Conservation (phyloP, 1,284 basidiomycete species). For the Pyrrhoderma noxium region DNA sequence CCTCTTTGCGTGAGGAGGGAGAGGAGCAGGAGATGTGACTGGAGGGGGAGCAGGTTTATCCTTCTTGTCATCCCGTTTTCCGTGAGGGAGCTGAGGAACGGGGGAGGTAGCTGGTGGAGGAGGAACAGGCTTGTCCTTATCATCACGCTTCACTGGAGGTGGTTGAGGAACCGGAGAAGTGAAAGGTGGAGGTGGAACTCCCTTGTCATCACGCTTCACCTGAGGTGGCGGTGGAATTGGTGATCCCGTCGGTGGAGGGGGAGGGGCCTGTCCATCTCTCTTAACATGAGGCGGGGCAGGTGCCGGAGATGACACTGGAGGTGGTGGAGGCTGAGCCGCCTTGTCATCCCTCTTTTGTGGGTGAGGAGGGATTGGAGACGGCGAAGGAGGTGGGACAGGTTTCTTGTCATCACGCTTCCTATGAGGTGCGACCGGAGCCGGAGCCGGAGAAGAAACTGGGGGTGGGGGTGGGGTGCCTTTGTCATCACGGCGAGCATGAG, state of each 20-base stretch:
- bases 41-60: background rate
- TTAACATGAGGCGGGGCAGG: background rate
- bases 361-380: background rate
- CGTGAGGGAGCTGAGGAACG: background rate
- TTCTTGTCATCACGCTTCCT: background rate
- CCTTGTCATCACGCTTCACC: slow-evolving; percentile 3
- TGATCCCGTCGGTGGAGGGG: no score
- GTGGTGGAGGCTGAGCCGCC: background rate
- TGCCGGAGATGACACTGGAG: background rate
- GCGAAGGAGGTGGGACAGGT: background rate
- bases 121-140: background rate
- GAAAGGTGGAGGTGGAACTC: background rate
- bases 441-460: background rate
- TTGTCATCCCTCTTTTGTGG: background rate
- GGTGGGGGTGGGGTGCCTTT: no score
- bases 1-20: background rate
- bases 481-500: no score
- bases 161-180: background rate
- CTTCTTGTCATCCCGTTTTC: background rate
- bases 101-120: background rate
- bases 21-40: background rate
- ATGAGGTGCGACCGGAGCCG: background rate
- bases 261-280: background rate
- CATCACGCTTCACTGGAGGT: background rate
- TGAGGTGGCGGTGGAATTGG: background rate